Conservation (phyloP, 768 basidiomycete genomes). For the Pleurotus sapidus region DNA sequence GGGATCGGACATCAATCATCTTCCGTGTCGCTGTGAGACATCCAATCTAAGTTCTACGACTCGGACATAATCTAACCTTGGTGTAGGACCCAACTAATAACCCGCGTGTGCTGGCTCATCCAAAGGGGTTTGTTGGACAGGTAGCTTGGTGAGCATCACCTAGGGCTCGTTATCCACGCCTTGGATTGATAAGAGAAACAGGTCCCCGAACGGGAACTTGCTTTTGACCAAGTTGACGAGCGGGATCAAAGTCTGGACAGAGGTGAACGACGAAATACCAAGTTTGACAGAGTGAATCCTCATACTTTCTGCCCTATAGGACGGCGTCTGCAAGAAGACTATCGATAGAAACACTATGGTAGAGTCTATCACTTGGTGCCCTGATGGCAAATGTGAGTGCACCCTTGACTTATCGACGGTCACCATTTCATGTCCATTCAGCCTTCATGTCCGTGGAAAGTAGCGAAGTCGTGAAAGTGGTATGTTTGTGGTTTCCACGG, state of each 20-base stretch:
- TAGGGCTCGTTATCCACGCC: neutral
- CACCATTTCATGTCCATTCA: slow-evolving; percentile 17
- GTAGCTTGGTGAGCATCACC: slow-evolving; percentile 57
- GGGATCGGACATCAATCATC: slow-evolving; percentile 69
- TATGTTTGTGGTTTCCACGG: slow-evolving; percentile 23
- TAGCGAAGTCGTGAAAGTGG: slow-evolving; percentile 56
- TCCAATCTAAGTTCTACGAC: no score
- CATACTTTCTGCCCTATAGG: slow-evolving; percentile 32
- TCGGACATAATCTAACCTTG: slow-evolving; percentile 10
- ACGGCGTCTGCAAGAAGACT: slow-evolving; percentile 65
- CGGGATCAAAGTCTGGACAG: slow-evolving; percentile 71
- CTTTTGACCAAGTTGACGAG: slow-evolving; percentile 64
- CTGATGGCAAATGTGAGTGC: slow-evolving; percentile 52
- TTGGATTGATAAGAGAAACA: slow-evolving; percentile 14
- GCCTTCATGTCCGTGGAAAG: slow-evolving; percentile 75
- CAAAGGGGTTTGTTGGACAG: slow-evolving; percentile 72
- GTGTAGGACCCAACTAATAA: slow-evolving; percentile 54
- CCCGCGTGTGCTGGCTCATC: slow-evolving; percentile 64
- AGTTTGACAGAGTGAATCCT: neutral
- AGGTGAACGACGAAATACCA: slow-evolving; percentile 36
- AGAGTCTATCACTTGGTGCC: slow-evolving; percentile 69
- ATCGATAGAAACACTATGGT: slow-evolving; percentile 56
- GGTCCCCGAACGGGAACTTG: slow-evolving; percentile 62
- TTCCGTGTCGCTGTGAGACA: slow-evolving; percentile 59
- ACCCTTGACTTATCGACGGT: neutral